Evolutionary conservation across 306 rosid genomes (phyloP).

Genomic region (Lupinus albus): DNA sequence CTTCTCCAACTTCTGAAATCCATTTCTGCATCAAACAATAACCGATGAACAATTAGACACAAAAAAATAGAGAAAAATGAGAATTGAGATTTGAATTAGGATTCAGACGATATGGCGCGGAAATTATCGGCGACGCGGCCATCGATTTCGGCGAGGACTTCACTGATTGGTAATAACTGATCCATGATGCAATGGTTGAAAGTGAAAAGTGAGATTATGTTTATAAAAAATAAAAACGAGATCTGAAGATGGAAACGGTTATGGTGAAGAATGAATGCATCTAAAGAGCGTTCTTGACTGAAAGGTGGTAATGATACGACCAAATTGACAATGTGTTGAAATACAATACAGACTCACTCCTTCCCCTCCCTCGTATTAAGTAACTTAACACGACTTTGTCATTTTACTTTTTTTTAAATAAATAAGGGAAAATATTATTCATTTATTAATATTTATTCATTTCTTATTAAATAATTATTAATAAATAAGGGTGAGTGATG

Average conservation of each 20-base stretch:
- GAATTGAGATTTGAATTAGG: neutral
- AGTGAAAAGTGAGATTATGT: too few relatives aligned
- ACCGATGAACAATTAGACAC: too few relatives aligned
- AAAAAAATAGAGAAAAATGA: neutral
- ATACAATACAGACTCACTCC: too few relatives aligned
- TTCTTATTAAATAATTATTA: too few relatives aligned
- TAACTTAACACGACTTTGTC: too few relatives aligned
- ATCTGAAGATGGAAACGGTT: neutral
- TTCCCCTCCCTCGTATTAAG: too few relatives aligned
- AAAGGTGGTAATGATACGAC: neutral
- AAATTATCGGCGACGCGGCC: constrained; percentile 78
- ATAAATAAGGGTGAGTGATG: too few relatives aligned
- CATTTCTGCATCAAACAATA: constrained; percentile 61
- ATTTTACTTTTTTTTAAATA: too few relatives aligned
- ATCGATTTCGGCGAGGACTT: constrained; percentile 88
- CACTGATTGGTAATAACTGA: constrained; percentile 77
- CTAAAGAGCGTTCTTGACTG: neutral
- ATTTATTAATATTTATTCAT: too few relatives aligned
- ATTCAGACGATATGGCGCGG: constrained; percentile 75
- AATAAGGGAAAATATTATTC: too few relatives aligned
- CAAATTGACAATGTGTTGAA: too few relatives aligned
- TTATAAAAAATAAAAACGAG: neutral
- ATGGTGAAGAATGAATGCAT: neutral
- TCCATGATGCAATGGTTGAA: constrained; percentile 47
- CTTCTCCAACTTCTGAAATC: constrained; percentile 96